These are phyloP conservation scores for Myriosclerotinia duriaeana DNA, from an alignment of 2,329 filamentous ascomycete species.

Conservation along the genomic window DNA sequence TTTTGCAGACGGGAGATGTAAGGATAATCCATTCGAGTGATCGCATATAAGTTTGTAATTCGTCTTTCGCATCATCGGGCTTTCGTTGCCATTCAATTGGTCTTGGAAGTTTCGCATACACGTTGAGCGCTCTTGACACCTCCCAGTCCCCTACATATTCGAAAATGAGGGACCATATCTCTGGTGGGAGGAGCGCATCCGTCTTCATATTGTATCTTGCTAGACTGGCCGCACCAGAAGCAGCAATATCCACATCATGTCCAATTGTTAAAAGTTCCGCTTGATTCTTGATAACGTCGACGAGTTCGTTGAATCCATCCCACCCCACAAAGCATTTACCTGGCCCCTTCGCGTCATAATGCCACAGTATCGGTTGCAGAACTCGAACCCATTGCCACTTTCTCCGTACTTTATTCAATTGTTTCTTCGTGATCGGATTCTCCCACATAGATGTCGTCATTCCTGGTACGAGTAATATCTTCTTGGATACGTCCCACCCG, in stretches of 20 bases:
- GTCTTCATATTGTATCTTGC: slow-evolving; percentile 46
- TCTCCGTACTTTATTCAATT: slow-evolving; percentile 76
- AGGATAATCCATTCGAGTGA: slow-evolving; percentile 85
- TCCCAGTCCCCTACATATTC: slow-evolving; percentile 89
- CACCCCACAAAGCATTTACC: slow-evolving; percentile 58
- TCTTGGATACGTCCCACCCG: slow-evolving; percentile 84
- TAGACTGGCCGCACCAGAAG: slow-evolving; percentile 44
- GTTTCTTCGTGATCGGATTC: slow-evolving; percentile 83
- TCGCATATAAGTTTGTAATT: slow-evolving; percentile 69
- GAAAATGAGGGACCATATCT: slow-evolving; percentile 87
- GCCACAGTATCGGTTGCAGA: slow-evolving; percentile 79
- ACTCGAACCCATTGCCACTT: slow-evolving; percentile 88
- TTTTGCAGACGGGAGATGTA: slow-evolving; percentile 65
- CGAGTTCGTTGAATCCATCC: slow-evolving; percentile 68
- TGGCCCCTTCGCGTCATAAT: slow-evolving; percentile 60
- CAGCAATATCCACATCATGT: slow-evolving; percentile 56
- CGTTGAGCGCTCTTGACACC: slow-evolving; percentile 73
- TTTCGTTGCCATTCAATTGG: slow-evolving; percentile 70
- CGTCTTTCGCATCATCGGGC: slow-evolving; percentile 60
- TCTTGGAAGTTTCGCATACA: slow-evolving; percentile 74
- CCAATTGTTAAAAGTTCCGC: slow-evolving; percentile 73
- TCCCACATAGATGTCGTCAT: slow-evolving; percentile 91
- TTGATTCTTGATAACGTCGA: slow-evolving; percentile 74
- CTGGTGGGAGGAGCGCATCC: slow-evolving; percentile 63
- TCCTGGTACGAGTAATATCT: slow-evolving; percentile 78